Evolutionary conservation across 2,329 filamentous ascomycete species (phyloP).

Genomic region (Aspergillus oerlinghausenensis): DNA sequence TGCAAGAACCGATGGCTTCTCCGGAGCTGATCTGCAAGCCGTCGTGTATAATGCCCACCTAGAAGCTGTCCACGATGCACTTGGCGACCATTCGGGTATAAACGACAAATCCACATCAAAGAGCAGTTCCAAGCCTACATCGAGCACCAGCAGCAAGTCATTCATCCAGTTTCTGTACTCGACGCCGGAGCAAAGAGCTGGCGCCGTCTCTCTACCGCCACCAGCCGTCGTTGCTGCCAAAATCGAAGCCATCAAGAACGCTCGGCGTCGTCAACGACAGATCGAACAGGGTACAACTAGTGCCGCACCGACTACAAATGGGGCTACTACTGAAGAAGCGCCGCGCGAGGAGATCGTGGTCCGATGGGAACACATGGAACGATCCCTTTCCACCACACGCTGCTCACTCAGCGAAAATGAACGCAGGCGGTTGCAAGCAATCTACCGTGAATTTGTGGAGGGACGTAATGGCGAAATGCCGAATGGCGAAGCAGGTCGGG

Average conservation of each 20-base stretch:
- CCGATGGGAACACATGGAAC: slow-evolving; percentile 74
- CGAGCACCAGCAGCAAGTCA: slow-evolving; percentile 34
- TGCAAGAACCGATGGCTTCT: slow-evolving; percentile 77
- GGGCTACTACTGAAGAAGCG: slow-evolving; percentile 24
- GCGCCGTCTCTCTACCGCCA: slow-evolving; percentile 62
- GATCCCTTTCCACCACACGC: slow-evolving; percentile 70
- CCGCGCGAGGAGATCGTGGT: slow-evolving; percentile 69
- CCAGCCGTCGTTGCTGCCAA: slow-evolving; percentile 76
- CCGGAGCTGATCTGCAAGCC: slow-evolving; percentile 89
- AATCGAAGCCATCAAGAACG: slow-evolving; percentile 70
- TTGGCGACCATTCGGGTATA: slow-evolving; percentile 51
- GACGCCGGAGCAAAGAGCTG: slow-evolving; percentile 47
- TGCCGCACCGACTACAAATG: slow-evolving; percentile 19
- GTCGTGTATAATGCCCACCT: slow-evolving; percentile 94
- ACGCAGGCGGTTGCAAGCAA: slow-evolving; percentile 65
- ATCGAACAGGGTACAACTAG: slow-evolving; percentile 35
- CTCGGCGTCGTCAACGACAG: slow-evolving; percentile 60
- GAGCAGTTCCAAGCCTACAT: slow-evolving; percentile 25
- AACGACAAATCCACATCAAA: slow-evolving; percentile 39
- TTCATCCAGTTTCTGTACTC: slow-evolving; percentile 86
- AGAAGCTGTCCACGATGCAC: slow-evolving; percentile 90
- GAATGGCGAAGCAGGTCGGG: slow-evolving; percentile 83
- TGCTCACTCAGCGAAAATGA: slow-evolving; percentile 80
- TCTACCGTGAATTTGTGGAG: slow-evolving; percentile 90
- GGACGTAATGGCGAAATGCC: slow-evolving; percentile 93